Evolutionary conservation across 2,329 filamentous ascomycete species (phyloP).

Genomic region (Alternaria postmessia): DNA sequence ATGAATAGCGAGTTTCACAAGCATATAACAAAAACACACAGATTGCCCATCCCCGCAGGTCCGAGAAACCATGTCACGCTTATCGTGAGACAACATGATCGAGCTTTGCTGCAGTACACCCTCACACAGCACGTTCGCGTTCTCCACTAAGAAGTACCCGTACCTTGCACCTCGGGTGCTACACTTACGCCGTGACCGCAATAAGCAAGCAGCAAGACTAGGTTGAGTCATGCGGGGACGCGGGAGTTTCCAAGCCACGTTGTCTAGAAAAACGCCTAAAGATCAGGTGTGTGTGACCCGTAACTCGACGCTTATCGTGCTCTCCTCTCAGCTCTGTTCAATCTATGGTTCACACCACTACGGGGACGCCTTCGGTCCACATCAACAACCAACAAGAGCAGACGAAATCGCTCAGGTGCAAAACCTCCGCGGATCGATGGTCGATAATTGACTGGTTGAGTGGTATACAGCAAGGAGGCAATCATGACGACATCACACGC

Average conservation of each 20-base stretch:
- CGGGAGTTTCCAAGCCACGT: conserved; percentile 8
- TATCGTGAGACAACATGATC: conserved; percentile 4
- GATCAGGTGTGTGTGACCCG: neutral
- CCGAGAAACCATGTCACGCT: neutral
- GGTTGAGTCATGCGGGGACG: conserved; percentile 10
- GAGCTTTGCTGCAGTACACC: conserved; percentile 4
- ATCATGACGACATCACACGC: conserved; percentile 2
- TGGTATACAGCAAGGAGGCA: neutral
- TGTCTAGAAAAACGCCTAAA: neutral
- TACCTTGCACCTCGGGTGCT: conserved; percentile 17
- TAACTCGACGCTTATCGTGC: neutral
- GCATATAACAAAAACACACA: neutral
- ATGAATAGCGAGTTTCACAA: conserved; percentile 1
- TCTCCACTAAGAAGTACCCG: conserved; percentile 3
- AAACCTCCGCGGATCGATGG: neutral
- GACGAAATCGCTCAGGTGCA: neutral
- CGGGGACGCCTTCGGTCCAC: neutral
- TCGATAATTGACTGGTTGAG: neutral
- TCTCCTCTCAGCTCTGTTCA: neutral
- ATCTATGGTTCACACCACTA: neutral
- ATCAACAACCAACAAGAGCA: neutral
- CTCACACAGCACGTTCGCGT: conserved; percentile 4
- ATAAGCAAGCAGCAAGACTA: conserved; percentile 3
- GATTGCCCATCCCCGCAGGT: neutral
- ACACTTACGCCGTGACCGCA: conserved; percentile 6